A percentile compares a stretch with the other conserved stretches of the same genome.
Evolutionary conservation across 1,284 basidiomycete genomes (phyloP).

Genomic region (Fomes fomentarius): DNA sequence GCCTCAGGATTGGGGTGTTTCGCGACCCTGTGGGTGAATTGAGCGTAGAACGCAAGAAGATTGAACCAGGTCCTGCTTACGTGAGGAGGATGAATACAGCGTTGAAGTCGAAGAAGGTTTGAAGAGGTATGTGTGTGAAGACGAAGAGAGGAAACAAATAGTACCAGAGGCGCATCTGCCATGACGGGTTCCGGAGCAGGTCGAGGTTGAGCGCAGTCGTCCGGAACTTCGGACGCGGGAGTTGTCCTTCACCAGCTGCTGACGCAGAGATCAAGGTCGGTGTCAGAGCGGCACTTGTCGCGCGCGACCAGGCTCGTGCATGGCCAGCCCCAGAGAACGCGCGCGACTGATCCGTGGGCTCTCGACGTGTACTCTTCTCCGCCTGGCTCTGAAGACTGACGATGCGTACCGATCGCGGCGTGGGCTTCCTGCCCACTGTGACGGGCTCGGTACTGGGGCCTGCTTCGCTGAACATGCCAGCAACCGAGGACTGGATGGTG

Average conservation of each 20-base stretch:
- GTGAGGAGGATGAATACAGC: conserved; percentile 75
- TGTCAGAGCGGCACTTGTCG: conserved; percentile 51
- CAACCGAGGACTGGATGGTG: conserved; percentile 60
- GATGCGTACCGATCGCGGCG: conserved; percentile 77
- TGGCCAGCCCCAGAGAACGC: conserved; percentile 36
- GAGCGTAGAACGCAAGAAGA: conserved; percentile 10
- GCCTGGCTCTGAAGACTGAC: conserved; percentile 62
- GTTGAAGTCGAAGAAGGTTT: conserved; percentile 84
- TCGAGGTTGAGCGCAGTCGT: conserved; percentile 65
- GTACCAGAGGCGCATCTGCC: conserved; percentile 60
- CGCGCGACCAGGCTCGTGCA: conserved; percentile 61
- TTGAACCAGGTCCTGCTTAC: too few species aligned
- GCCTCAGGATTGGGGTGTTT: conserved; percentile 70
- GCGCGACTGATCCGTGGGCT: conserved; percentile 57
- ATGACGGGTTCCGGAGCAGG: conserved; percentile 62
- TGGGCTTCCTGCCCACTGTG: conserved; percentile 69
- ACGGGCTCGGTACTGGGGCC: conserved; percentile 42
- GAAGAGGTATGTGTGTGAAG: conserved; percentile 71
- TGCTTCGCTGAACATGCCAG: conserved; percentile 41
- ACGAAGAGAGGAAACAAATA: conserved; percentile 68
- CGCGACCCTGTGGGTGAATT: conserved; percentile 52
- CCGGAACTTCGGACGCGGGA: conserved; percentile 64
- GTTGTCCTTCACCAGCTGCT: conserved; percentile 36
- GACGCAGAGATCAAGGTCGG: conserved; percentile 49
- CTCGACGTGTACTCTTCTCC: conserved; percentile 42